phyloP scores from a whole-genome alignment of 495 filamentous ascomycete genomes.

The Penicillium flavigenum region DNA sequence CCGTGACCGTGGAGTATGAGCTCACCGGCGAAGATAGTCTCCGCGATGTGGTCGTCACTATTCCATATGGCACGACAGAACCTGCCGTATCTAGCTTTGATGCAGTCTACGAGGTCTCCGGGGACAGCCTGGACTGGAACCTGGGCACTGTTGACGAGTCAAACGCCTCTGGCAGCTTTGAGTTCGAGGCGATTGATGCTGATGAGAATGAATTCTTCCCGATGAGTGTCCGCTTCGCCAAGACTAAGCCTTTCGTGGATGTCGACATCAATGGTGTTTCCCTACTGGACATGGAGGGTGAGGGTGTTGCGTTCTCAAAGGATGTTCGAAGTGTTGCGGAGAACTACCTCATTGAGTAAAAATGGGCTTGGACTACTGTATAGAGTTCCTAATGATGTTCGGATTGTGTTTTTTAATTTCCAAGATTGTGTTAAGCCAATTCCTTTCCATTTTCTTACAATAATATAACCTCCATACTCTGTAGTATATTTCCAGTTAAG shows the following conservation, averaged over 20 bases:
- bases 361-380: conserved; percentile 31
- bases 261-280: conserved; percentile 78
- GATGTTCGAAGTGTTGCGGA: conserved; percentile 85
- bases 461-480: not conserved
- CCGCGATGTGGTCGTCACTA: conserved; percentile 80
- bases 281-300: conserved; percentile 70
- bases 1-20: conserved; percentile 91
- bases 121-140: conserved; percentile 90
- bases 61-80: conserved; percentile 80
- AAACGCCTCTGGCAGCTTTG: conserved; percentile 81
- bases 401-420: conserved; percentile 27
- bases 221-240: conserved; percentile 88
- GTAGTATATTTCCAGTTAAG: too few species aligned
- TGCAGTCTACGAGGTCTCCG: conserved; percentile 88
- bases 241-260: conserved; percentile 80
- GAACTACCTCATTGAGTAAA: conserved; percentile 74
- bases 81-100: conserved; percentile 90
- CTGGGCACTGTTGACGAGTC: conserved; percentile 79
- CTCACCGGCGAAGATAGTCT: conserved; percentile 72
- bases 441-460: conserved; percentile 9
- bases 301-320: conserved; percentile 83
- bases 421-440: conserved; percentile 28
- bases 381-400: conserved; percentile 50
- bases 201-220: conserved; percentile 93
- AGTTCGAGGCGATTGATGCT: conserved; percentile 85